Conservation (phyloP, 345 rosid genomes). For the Barbarea vulgaris region DNA sequence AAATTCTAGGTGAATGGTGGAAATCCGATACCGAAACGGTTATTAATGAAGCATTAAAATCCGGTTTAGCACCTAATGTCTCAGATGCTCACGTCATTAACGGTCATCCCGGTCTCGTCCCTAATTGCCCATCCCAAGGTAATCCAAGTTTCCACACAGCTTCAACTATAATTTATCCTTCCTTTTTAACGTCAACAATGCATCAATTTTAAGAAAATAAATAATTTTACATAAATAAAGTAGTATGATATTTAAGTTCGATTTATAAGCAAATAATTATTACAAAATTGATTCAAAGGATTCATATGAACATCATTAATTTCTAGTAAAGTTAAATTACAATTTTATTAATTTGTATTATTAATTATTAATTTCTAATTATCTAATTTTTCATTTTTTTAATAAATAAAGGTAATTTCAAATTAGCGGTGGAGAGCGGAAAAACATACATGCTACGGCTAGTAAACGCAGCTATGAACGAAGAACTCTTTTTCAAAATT, state of each 20-base stretch:
- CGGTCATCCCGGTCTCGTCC: slow-evolving; percentile 63
- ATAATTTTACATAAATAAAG: not conserved
- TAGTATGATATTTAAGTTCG: not conserved
- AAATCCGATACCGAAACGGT: slow-evolving; percentile 84
- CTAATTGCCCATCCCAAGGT: slow-evolving; percentile 59
- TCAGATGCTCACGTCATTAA: slow-evolving; percentile 95
- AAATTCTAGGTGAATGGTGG: slow-evolving; percentile 85
- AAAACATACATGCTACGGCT: slow-evolving; percentile 77
- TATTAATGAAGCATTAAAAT: slow-evolving; percentile 64
- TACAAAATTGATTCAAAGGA: too few species aligned
- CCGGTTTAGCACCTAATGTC: slow-evolving; percentile 81
- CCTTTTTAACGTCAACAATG: too few species aligned
- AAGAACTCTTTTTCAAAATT: slow-evolving; percentile 81
- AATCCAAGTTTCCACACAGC: not conserved
- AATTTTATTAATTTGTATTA: not conserved
- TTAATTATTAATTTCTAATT: not conserved
- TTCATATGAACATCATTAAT: too few species aligned
- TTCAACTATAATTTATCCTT: too few species aligned
- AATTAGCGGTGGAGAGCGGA: slow-evolving; percentile 53
- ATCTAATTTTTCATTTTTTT: not conserved
- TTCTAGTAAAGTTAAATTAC: not conserved
- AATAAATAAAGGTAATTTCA: slow-evolving; percentile 29
- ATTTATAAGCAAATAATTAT: not conserved
- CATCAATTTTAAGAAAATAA: not conserved
- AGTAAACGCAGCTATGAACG: slow-evolving; percentile 86